Percentiles rank a stretch among this genome's conserved stretches.
Evolutionary conservation across 176 grass and related monocot genomes (phyloP).

Genomic region (Alloteropsis semialata): DNA sequence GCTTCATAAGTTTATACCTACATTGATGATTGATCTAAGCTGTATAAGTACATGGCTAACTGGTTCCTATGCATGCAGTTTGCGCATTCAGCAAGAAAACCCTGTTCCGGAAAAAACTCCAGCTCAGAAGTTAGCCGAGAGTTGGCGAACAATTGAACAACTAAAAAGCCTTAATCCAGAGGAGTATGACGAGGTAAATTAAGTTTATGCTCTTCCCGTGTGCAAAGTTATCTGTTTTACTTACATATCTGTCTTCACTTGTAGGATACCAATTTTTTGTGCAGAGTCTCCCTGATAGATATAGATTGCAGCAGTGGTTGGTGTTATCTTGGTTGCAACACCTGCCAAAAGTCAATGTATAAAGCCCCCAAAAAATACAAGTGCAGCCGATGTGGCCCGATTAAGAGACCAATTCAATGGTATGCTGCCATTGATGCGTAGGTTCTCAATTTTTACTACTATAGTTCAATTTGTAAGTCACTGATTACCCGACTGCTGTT

Average conservation of each 20-base stretch:
- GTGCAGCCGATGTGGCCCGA: slow-evolving; percentile 1
- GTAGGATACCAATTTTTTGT: background rate
- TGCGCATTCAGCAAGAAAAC: slow-evolving; percentile 14
- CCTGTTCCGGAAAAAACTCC: background rate
- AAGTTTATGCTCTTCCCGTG: background rate
- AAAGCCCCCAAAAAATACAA: background rate
- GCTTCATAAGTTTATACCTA: background rate
- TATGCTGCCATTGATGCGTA: background rate
- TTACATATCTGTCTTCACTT: background rate
- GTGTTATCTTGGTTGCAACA: slow-evolving; percentile 18
- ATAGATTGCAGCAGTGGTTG: background rate
- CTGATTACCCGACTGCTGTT: background rate
- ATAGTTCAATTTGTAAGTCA: background rate
- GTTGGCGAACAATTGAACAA: slow-evolving; percentile 20
- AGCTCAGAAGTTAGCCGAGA: slow-evolving; percentile 17
- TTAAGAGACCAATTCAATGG: slow-evolving; percentile 19
- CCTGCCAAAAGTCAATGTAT: slow-evolving; percentile 3
- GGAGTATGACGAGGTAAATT: slow-evolving; percentile 3
- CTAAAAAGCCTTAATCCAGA: background rate
- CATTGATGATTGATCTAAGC: background rate
- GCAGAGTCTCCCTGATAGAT: background rate
- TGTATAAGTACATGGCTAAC: slow-evolving; percentile 6
- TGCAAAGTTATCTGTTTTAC: slow-evolving; percentile 5
- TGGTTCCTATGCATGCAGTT: background rate
- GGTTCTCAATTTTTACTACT: background rate